A percentile compares a stretch with the other conserved stretches of the same genome.
Conservation (phyloP, 495 filamentous ascomycete species). For the Rusavskia elegans region DNA sequence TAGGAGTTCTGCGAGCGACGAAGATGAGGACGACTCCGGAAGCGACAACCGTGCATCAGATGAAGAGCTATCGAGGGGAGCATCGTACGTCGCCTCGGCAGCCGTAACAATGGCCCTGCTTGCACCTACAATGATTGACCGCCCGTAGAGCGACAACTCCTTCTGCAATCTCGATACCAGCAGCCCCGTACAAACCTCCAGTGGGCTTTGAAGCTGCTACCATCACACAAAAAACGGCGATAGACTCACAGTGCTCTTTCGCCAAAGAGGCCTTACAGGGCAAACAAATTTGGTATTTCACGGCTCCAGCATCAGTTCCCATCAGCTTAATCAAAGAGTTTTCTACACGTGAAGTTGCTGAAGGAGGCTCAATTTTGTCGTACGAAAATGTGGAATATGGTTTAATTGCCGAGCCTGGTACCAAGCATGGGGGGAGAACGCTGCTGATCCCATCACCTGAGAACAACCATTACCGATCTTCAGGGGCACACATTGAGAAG, state of each 20-base stretch:
- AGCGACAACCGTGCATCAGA: background rate
- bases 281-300: constrained; percentile 41
- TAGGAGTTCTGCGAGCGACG: background rate
- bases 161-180: background rate
- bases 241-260: constrained; percentile 10
- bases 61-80: too few species aligned
- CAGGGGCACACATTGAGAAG: background rate
- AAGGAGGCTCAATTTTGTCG: constrained; percentile 18
- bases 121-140: too few species aligned
- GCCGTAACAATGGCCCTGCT: too few species aligned
- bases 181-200: constrained; percentile 19
- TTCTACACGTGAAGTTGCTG: constrained; percentile 17
- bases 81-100: too few species aligned
- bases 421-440: background rate
- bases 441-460: constrained; percentile 8
- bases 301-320: constrained; percentile 30
- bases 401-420: constrained; percentile 1
- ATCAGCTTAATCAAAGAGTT: constrained; percentile 24
- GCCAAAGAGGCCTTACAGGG: constrained; percentile 18
- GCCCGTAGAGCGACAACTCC: background rate
- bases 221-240: constrained; percentile 7
- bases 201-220: constrained; percentile 19
- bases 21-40: background rate
- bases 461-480: constrained; percentile 3
- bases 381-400: constrained; percentile 25